Evolutionary conservation across 2,329 filamentous ascomycete genomes (phyloP), one percentile per base, ranked within the genome.

Genomic region (Colletotrichum incanum): DNA sequence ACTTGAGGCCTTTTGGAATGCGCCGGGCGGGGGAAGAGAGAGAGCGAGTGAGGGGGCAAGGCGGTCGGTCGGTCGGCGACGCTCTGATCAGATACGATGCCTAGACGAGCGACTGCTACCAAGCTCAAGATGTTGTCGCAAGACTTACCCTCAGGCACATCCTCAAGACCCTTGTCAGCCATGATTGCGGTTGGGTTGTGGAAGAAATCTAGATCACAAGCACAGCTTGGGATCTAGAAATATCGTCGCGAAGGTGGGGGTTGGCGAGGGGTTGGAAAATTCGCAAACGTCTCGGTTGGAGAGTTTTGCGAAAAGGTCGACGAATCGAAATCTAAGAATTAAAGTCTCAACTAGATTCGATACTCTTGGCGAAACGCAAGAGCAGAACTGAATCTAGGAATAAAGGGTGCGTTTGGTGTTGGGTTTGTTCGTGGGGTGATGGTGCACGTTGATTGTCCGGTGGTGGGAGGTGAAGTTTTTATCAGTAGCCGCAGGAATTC

Each of bases 121-220:
- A 41, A n/a, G 16, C 16, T 18, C 37, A 50, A 39, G 20, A 52
- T 45, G 31, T 8, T 16, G 49, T 68, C 28, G 47, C 59, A 65
- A 56, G 43, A 66, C 72, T 74, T 72, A 74, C 94, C 91, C 90
- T 97, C 95, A 84, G 94, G 93, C 87, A 98, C 93, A 86, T 98
- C 96, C 90, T 98, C 95, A 89, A 98, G 94, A 90, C 96, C 96
- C 91, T 97, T 98, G 81, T 94, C 93, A 94, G 95, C 96, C 96
- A 98, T 98, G 91, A 93, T 98, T 96, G 94, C 92, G 92, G 87
- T 89, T 86, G 80, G 75, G 77, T 79, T 80, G 82, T 76, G 80
- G 81, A 82, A 82, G 85, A 90, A 89, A 82, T 87, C 88, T 88
- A 90, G 90, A 92, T 90, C 92, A 91, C 93, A 94, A 93, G 92